Evolutionary conservation across 2,329 filamentous ascomycete species (phyloP), one percentile per base, ranked within the genome.

Genomic region (Acrodontium crateriforme): DNA sequence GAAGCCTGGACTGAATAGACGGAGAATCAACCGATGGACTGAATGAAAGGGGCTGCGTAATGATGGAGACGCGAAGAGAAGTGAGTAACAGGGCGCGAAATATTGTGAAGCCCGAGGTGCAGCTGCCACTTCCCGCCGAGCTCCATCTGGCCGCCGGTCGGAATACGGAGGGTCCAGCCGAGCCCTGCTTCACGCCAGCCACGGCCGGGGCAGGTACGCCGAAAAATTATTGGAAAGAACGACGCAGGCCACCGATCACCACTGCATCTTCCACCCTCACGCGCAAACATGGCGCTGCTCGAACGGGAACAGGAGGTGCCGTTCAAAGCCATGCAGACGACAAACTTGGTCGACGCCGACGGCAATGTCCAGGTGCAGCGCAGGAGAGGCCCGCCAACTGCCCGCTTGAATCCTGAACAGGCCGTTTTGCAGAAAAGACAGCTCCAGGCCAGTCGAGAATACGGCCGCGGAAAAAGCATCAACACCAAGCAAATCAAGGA

Each of bases 381-480:
- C 30, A 39, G 38, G 24, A 39, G 28, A 18, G 33, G 38, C 2
- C 36, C 37, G 5, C 43, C 48, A 7, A 52, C 47, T 2, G 41
- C 45, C 16, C 37, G 33, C 19, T 31, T 46, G 18, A 46, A 47
- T 30, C 36, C 48, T 10, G 52, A 56, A 29, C 44, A 49, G 26
- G 44, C 40, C 6, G 46, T 41, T 2, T 30, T 39, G 30, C 50
- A 52, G 39, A 50, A 46, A 39, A 40, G 48, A 25, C 43, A 47
- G 36, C 37, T 40, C 19, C 45, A 51, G 34, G 47, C 61, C 44
- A 42, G 46, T 40, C 34, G 40, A 25, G 35, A 83, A 44, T 98
- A 98, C 58, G 89, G 89, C 18, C 75, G 89, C 42, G 89, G 89
- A 27, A 71, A 71, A 41, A 70, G 70, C 37, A 77, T 92, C 42